Base-by-base conservation (phyloP, 2,329 filamentous ascomycete genomes). In the Epichloe gansuensis region DNA sequence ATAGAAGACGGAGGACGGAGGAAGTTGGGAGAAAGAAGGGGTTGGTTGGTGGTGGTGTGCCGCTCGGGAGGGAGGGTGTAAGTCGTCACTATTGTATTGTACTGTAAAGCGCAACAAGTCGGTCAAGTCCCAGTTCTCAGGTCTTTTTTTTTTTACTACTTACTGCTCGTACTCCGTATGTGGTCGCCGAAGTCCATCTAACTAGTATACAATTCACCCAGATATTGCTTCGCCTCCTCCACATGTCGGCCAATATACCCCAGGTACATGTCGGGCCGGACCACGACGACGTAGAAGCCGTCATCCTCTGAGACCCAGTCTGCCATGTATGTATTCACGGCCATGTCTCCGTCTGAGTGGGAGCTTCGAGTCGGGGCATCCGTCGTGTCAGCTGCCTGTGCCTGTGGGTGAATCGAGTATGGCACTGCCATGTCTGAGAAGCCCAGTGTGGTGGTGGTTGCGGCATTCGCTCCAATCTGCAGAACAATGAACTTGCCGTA, bases 221-320 rank as follows among this genome's bases (percentile, higher is more conserved):
- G 56, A 55, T 69, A 69, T 31, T 55, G 50, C 39, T 56, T 59
- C 57, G 62, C 65, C n/a, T 60, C 61, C 4, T 56, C 54, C 17
- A 49, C 57, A 43, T 54, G 58, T 53, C 41, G 53, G 15, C 65
- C 63, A 17, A 69, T 65, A 50, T 62, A 65, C 13, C 67, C 69
- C 54, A 71, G 63, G 48, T 72, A 72, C 69, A 70, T 69, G 53
- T 72, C 69, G 13, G 69, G 69, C 12, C 68, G 61, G 21, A 72
- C 65, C 3, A 72, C 62, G 3, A 72, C 62, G 3, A 70, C 65
- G 4, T 59, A 56, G 42, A 63, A 65, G 4, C 56, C 46, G 38
- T 67, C 64, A 3, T 58, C 59, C 1, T 56, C 35, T 2, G 50
- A 50, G 31, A 64, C 61, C 59, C 64, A 63, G 23, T 66, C 65